These are phyloP conservation scores for Trichoderma sp. DNA, from an alignment of 2,329 filamentous ascomycete genomes.

Conservation along the genomic window DNA sequence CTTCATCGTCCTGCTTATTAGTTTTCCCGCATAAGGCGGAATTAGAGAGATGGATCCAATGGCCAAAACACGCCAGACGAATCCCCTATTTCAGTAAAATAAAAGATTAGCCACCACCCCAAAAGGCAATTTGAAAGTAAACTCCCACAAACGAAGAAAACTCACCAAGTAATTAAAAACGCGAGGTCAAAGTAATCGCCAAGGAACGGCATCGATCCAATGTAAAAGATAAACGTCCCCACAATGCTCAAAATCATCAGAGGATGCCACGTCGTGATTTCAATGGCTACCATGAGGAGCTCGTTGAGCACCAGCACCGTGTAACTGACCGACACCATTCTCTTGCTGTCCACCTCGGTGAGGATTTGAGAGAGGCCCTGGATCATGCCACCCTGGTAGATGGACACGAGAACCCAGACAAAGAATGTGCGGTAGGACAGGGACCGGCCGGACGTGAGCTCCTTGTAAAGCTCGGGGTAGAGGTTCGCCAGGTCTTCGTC, in stretches of 20 bases:
- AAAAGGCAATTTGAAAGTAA: constrained; percentile 19
- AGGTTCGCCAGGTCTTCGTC: constrained; percentile 90
- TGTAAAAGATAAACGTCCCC: constrained; percentile 77
- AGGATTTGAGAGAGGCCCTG: constrained; percentile 91
- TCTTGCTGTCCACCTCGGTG: constrained; percentile 67
- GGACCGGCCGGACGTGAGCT: constrained; percentile 83
- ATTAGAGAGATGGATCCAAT: constrained; percentile 78
- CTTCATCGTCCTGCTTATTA: constrained; percentile 79
- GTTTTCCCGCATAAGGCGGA: constrained; percentile 82
- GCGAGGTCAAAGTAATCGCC: constrained; percentile 83
- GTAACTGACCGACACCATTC: constrained; percentile 88
- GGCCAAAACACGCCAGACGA: constrained; percentile 81
- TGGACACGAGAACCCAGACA: constrained; percentile 89
- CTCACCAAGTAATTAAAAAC: constrained; percentile 69
- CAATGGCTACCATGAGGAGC: constrained; percentile 92
- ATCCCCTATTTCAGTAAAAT: constrained; percentile 57
- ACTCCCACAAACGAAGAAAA: constrained; percentile 20
- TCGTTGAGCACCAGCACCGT: constrained; percentile 92
- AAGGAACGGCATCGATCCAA: constrained; percentile 80
- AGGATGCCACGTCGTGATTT: constrained; percentile 95
- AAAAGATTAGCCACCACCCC: constrained; percentile 22
- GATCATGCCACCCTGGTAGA: constrained; percentile 94
- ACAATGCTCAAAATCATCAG: constrained; percentile 83
- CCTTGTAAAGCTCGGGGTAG: constrained; percentile 96
- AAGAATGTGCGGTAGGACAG: constrained; percentile 94